phyloP scores from a whole-genome alignment of 495 filamentous ascomycete species.

The Haplographium delicatum region DNA sequence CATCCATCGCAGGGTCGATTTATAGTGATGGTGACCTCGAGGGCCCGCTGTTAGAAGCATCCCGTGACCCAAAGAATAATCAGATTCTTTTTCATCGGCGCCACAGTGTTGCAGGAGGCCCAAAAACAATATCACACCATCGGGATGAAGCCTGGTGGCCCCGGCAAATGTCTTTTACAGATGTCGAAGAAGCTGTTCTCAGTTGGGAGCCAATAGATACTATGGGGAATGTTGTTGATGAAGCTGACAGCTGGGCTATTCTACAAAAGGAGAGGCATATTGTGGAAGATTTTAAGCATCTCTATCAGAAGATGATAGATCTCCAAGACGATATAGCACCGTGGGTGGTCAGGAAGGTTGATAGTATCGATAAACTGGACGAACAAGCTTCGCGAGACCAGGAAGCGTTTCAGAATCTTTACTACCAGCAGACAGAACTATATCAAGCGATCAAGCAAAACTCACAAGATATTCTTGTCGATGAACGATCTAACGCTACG shows the following conservation, averaged over 20 bases:
- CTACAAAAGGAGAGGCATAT: slow-evolving; percentile 44
- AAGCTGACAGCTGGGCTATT: slow-evolving; percentile 26
- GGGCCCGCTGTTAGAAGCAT: slow-evolving; percentile 33
- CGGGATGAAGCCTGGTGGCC: slow-evolving; percentile 61
- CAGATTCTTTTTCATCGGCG: slow-evolving; percentile 37
- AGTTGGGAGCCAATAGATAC: slow-evolving; percentile 46
- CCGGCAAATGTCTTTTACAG: slow-evolving; percentile 79
- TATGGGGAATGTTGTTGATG: slow-evolving; percentile 23
- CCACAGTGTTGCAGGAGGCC: slow-evolving; percentile 42
- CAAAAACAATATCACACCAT: slow-evolving; percentile 24
- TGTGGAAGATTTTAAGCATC: slow-evolving; percentile 55
- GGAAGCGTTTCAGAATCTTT: slow-evolving; percentile 60
- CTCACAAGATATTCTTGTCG: slow-evolving; percentile 59
- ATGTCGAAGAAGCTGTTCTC: slow-evolving; percentile 84
- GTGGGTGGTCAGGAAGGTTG: slow-evolving; percentile 65
- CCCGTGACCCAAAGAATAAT: slow-evolving; percentile 26
- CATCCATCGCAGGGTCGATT: slow-evolving; percentile 38
- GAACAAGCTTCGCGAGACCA: slow-evolving; percentile 53
- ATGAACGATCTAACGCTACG: slow-evolving; percentile 59
- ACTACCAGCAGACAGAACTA: slow-evolving; percentile 59
- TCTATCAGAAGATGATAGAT: slow-evolving; percentile 44
- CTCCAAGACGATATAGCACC: slow-evolving; percentile 47
- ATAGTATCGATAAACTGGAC: slow-evolving; percentile 57
- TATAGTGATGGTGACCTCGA: slow-evolving; percentile 40
- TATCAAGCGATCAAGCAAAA: slow-evolving; percentile 59